These are phyloP conservation scores for Starmera dryadoides DNA, from an alignment of 805 yeast species.

Conservation along the genomic window DNA sequence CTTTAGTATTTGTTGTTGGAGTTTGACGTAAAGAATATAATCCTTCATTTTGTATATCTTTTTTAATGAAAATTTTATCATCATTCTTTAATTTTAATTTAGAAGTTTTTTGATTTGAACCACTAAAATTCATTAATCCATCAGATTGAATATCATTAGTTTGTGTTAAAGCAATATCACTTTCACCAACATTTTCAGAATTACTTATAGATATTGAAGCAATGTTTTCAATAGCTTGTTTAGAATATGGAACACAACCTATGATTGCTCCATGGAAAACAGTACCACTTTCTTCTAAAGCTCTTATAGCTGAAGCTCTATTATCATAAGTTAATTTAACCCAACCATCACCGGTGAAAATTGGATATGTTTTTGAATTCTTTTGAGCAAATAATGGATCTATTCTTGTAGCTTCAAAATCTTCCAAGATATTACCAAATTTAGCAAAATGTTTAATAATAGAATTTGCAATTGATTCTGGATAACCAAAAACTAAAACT, in stretches of 20 bases:
- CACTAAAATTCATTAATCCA: conserved; percentile 6
- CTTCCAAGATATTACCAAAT: conserved; percentile 76
- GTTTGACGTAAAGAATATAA: conserved; percentile 21
- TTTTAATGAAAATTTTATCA: conserved; percentile 28
- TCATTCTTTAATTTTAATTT: conserved; percentile 35
- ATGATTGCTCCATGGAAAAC: conserved; percentile 57
- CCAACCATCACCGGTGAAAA: conserved; percentile 85
- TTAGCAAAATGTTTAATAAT: conserved; percentile 69
- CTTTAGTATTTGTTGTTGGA: conserved; percentile 12
- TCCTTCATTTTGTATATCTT: conserved; percentile 9
- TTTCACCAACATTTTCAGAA: conserved; percentile 42
- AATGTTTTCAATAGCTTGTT: conserved; percentile 52
- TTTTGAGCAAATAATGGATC: conserved; percentile 18
- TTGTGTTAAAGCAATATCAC: conserved; percentile 10
- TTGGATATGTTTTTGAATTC: conserved; percentile 40
- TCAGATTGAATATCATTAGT: conserved; percentile 5
- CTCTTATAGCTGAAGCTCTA: conserved; percentile 69
- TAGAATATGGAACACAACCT: conserved; percentile 67
- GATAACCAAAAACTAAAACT: conserved; percentile 83
- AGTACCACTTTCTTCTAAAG: conserved; percentile 76
- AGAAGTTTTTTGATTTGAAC: conserved; percentile 12
- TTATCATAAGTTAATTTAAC: conserved; percentile 80
- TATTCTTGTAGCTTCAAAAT: conserved; percentile 41
- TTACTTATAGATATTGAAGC: conserved; percentile 33
- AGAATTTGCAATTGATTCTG: conserved; percentile 61